Base-by-base conservation (phyloP, 441 rosid genomes). In the Viola pubescens region DNA sequence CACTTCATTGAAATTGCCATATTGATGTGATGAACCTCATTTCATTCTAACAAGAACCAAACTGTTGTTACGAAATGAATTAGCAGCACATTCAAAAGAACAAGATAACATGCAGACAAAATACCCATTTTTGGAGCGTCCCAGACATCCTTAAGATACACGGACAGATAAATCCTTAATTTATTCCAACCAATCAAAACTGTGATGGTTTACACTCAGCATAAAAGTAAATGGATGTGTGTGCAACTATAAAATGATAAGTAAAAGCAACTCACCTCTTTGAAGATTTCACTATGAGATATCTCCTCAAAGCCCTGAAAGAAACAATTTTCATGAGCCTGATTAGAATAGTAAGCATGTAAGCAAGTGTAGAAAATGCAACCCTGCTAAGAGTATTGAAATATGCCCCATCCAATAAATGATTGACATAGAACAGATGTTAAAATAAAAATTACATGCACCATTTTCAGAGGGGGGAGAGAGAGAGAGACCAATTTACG, bases 221-320 rank as follows among this genome's bases (percentile, higher is more conserved):
- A 46, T 12, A 6, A 46, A 46, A 43, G 7, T 6, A 46, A 46
- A 46, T 46, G 49, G 4, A 46, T 4, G n/a, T 9, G n/a, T 12
- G n/a, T 46, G n/a, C 4, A 7, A 16, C 19, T 14, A 57, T 34
- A 14, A 9, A 12, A 13, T 39, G 54, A 7, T 3, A 52, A 66
- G 58, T 43, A 26, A 41, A 53, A 44, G 34, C 51, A 38, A 42
- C 75, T 75, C 52, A 92, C 97, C 92, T 92, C 97, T 74, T 85
- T 81, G 73, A 89, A 92, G 64, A 87, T 72, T 64, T 71, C 71
- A 13, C 96, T 87, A 53, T 75, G 54, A 73, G 91, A 82, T 54
- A 68, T 72, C 63, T 84, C 82, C 82, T 75, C 75, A 6, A 86
- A 92, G 50, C 91, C 94, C 97, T 92, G 47, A 70, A 77, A 59